Percentiles rank a stretch among this genome's conserved stretches.
These are phyloP conservation scores for Aspergillus bertholletiae DNA, from an alignment of 495 filamentous ascomycete species.

Conservation along the genomic window DNA sequence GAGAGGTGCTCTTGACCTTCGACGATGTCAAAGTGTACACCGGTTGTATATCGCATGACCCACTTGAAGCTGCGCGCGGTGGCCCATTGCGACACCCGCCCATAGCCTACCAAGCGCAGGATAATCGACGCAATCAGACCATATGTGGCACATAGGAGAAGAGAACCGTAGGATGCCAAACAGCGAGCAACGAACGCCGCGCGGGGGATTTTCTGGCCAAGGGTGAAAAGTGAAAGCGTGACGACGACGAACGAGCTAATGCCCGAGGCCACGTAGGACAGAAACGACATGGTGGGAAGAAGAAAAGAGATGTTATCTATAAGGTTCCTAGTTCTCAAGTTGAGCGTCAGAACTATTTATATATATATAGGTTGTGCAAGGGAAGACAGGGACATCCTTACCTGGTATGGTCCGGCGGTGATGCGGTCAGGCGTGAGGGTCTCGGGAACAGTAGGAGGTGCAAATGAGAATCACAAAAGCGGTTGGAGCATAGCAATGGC, in stretches of 20 bases:
- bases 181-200: slow-evolving; percentile 69
- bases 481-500: slow-evolving; percentile 1
- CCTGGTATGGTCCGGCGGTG: slow-evolving; percentile 3
- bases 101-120: slow-evolving; percentile 67
- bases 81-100: slow-evolving; percentile 81
- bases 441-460: neutral
- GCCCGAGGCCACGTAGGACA: slow-evolving; percentile 48
- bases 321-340: neutral
- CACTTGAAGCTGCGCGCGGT: slow-evolving; percentile 78
- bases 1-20: slow-evolving; percentile 63
- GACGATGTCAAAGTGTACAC: slow-evolving; percentile 73
- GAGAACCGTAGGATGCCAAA: slow-evolving; percentile 65
- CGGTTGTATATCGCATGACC: slow-evolving; percentile 70
- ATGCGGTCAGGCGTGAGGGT: slow-evolving; percentile 19
- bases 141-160: slow-evolving; percentile 65
- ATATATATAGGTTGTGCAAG: neutral
- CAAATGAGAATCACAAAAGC: neutral
- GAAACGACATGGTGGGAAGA: slow-evolving; percentile 34
- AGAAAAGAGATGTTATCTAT: neutral
- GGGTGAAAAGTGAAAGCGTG: slow-evolving; percentile 54
- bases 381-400: neutral
- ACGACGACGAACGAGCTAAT: slow-evolving; percentile 52
- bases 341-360: neutral
- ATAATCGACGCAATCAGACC: slow-evolving; percentile 72
- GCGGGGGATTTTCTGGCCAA: slow-evolving; percentile 50